Conservation (phyloP, 805 yeast species). For the Clavispora fructus region DNA sequence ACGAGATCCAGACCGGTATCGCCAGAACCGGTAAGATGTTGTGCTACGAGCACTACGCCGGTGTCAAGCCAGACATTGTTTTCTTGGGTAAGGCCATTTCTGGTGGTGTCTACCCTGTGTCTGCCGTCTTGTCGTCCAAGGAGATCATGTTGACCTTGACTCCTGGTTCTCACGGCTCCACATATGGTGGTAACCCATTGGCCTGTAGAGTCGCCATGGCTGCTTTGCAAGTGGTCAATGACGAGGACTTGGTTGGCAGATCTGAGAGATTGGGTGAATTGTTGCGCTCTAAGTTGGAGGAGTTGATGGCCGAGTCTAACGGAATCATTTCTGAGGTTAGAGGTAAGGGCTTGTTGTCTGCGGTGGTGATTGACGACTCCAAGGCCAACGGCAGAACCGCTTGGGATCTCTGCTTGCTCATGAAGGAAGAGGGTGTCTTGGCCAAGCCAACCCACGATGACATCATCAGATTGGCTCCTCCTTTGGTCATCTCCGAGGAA, state of each 20-base stretch:
- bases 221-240: slow-evolving; percentile 83
- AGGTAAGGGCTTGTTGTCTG: slow-evolving; percentile 84
- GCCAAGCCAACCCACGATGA: slow-evolving; percentile 97
- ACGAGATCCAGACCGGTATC: slow-evolving; percentile 96
- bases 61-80: slow-evolving; percentile 83
- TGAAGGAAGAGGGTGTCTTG: slow-evolving; percentile 83
- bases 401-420: slow-evolving; percentile 89
- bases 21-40: slow-evolving; percentile 95
- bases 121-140: slow-evolving; percentile 84
- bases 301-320: slow-evolving; percentile 46
- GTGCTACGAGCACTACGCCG: slow-evolving; percentile 78
- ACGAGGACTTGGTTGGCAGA: slow-evolving; percentile 80
- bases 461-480: slow-evolving; percentile 94
- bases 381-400: slow-evolving; percentile 88
- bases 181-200: slow-evolving; percentile 96
- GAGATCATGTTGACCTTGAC: slow-evolving; percentile 85
- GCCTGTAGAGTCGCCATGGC: slow-evolving; percentile 92
- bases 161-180: slow-evolving; percentile 97
- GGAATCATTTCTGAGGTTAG: slow-evolving; percentile 60
- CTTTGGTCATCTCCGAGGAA: slow-evolving; percentile 82
- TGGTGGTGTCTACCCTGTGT: slow-evolving; percentile 91
- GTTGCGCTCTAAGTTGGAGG: slow-evolving; percentile 54
- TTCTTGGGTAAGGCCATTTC: slow-evolving; percentile 91
- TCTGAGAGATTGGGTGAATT: slow-evolving; percentile 66
- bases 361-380: slow-evolving; percentile 82